Base-by-base conservation (phyloP, 2,329 filamentous ascomycete genomes). In the Calcarisporium arbuscula region DNA sequence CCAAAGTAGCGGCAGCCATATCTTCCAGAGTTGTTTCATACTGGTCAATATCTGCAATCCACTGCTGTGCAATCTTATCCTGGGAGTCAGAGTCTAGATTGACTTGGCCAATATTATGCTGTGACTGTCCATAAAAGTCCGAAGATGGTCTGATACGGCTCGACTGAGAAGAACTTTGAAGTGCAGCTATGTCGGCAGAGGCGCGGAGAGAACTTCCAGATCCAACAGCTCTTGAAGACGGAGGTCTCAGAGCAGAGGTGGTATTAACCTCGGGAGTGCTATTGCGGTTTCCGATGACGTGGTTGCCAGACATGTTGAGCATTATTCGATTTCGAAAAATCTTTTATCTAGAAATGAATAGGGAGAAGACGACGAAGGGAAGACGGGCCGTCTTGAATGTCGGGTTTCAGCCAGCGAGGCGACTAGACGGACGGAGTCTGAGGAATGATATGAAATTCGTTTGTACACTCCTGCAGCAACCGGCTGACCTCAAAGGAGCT, bases 11-110 rank as follows among this genome's bases (percentile, higher is more conserved):
- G 20, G 90, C 89, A 28, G 92, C 92, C 92, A 98, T 98, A 60
- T 98, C 92, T 62, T 96, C 92, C 53, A 98, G 65, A 2, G 92
- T 98, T n/a, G 82, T 94, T 70, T 98, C 92, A 54, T 95, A 95
- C 61, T 96, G 90, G 58, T 98, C 92, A 49, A 98, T 96, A 53
- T 98, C 92, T 36, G 90, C 88, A 51, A 98, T 90, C 92, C 92
- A 98, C 63, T 98, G 89, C 67, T 95, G 89, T 32, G 90, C 88
- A 45, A 90, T 85, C 62, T 89, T 90, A 59, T 96, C 92, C 59
- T 92, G 81, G 8, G 84, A 79, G 61, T 96, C 92, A 43, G 66
- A 62, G 36, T 95, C 89, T 15, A 75, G 64, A 49, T 74, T 79
- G 47, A 70, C 75, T 41, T 85, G 81, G 50, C 70, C 74, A 51